Conservation (phyloP, 129 eudicot species). For the Deinandra increscens region DNA sequence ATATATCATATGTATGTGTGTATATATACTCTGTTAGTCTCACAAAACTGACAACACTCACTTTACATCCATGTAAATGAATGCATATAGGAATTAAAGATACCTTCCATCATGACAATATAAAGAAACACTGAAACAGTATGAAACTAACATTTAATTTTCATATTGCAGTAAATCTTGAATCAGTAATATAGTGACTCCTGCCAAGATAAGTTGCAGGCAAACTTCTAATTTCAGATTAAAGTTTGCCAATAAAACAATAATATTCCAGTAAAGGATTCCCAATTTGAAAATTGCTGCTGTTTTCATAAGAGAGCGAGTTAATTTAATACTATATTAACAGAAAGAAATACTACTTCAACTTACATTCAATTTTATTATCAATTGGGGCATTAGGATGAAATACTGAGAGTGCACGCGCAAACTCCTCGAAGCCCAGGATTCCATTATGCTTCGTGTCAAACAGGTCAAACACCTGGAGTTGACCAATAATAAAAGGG, state of each 20-base stretch:
- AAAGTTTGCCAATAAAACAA: too few relatives aligned
- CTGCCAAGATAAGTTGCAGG: neutral
- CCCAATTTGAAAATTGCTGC: neutral
- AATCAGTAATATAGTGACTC: neutral
- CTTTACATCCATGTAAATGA: neutral
- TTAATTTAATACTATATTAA: neutral
- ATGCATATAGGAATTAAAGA: too few relatives aligned
- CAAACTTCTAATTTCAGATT: neutral
- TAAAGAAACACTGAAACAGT: neutral
- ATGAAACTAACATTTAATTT: neutral
- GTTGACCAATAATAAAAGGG: conserved; percentile 5
- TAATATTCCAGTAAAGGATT: neutral
- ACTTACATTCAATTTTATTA: conserved; percentile 62
- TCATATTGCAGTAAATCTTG: neutral
- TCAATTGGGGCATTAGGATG: conserved; percentile 70
- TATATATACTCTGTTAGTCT: neutral
- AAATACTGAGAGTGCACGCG: conserved; percentile 69
- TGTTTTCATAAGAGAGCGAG: neutral
- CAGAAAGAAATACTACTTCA: neutral
- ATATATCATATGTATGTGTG: neutral
- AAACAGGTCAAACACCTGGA: conserved; percentile 49
- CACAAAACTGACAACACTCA: neutral
- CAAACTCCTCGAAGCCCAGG: conserved; percentile 65
- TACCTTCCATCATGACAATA: neutral
- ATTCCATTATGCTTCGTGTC: conserved; percentile 68